A percentile compares a stretch with the other conserved stretches of the same genome.
Evolutionary conservation across 2,329 filamentous ascomycete genomes (phyloP).

Genomic region (Phyllosticta citribraziliensis): DNA sequence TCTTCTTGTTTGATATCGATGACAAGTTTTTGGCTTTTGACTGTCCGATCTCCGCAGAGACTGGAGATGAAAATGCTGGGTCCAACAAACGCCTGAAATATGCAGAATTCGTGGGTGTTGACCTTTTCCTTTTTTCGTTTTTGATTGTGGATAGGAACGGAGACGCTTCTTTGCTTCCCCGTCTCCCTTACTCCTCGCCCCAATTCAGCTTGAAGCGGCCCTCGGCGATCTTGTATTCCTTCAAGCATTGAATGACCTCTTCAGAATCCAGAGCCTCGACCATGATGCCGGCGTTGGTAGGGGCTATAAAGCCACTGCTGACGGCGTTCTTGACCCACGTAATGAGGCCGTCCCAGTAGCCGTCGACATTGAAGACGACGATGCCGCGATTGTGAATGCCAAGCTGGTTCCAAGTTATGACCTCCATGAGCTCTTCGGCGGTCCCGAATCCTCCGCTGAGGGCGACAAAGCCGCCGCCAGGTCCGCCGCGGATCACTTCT

Average conservation of each 20-base stretch:
- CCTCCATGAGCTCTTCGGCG: conserved; percentile 87
- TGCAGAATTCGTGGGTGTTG: not conserved
- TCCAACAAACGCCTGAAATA: not conserved
- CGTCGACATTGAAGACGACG: conserved; percentile 75
- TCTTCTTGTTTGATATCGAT: not conserved
- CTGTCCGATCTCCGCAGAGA: not conserved
- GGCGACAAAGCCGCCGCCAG: conserved; percentile 81
- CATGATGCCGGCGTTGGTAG: conserved; percentile 64
- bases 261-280: conserved; percentile 64
- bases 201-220: conserved; percentile 75
- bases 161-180: not conserved
- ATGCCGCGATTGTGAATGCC: conserved; percentile 79
- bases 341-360: conserved; percentile 84
- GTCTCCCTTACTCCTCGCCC: conserved; percentile 39
- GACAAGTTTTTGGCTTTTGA: too few species aligned
- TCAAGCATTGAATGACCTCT: conserved; percentile 61
- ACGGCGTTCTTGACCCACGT: conserved; percentile 72
- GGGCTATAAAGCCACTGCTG: conserved; percentile 64
- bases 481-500: conserved; percentile 63
- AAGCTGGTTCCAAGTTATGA: conserved; percentile 89
- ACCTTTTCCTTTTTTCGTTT: not conserved
- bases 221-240: conserved; percentile 63
- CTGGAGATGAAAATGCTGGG: not conserved
- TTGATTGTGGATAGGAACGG: not conserved
- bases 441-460: conserved; percentile 87